Conservation (phyloP, 306 rosid species). For the Glycine latifolia region DNA sequence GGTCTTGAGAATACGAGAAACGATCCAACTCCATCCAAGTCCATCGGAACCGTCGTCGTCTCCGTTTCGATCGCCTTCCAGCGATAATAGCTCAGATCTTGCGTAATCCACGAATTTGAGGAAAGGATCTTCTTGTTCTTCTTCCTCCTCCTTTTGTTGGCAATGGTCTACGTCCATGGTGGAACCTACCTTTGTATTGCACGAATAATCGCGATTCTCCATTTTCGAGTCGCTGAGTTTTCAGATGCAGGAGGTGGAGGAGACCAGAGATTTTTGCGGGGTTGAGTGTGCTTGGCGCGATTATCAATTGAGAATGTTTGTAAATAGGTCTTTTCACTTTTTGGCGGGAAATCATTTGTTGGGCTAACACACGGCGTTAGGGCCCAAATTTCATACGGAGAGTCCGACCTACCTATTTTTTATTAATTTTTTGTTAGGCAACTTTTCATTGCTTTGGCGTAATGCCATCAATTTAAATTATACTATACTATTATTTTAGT, state of each 20-base stretch:
- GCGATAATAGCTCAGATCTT: constrained; percentile 60
- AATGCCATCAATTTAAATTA: no score
- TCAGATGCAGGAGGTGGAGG: not conserved
- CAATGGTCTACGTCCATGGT: constrained; percentile 62
- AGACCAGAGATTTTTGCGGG: not conserved
- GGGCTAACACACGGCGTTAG: not conserved
- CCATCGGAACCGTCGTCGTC: constrained; percentile 46
- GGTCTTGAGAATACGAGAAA: constrained; percentile 78
- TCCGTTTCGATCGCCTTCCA: constrained; percentile 53
- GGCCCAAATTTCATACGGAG: not conserved
- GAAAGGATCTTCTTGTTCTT: constrained; percentile 65
- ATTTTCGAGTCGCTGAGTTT: constrained; percentile 34
- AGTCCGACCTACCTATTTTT: no score
- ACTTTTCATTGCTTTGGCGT: no score
- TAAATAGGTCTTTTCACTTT: constrained; percentile 24
- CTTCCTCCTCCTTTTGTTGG: constrained; percentile 2
- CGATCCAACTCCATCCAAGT: constrained; percentile 86
- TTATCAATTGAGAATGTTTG: constrained; percentile 40
- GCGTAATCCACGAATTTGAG: constrained; percentile 76
- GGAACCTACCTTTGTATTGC: constrained; percentile 38
- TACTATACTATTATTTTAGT: no score
- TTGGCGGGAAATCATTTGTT: constrained; percentile 36
- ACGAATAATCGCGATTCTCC: not conserved
- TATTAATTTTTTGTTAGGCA: no score
- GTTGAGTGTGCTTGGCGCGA: constrained; percentile 41